These are phyloP conservation scores for Maudiozyma bulderi DNA, from an alignment of 805 yeast species.

Conservation along the genomic window DNA sequence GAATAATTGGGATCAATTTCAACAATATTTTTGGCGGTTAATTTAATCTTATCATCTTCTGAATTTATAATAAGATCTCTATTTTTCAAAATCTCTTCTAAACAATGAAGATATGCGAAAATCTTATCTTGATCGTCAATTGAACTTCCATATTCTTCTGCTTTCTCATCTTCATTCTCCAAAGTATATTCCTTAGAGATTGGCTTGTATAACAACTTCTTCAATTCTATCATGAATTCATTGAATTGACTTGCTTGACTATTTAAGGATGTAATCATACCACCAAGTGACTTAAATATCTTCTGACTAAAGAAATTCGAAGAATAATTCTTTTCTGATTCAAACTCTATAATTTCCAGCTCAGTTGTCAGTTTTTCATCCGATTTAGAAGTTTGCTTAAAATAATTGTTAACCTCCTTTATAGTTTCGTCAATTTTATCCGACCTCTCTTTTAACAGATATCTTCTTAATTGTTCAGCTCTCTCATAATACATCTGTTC, in stretches of 20 bases:
- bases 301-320: slow-evolving; percentile 13
- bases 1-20: slow-evolving; percentile 18
- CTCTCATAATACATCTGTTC: slow-evolving; percentile 47
- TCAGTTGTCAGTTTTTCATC: slow-evolving; percentile 3
- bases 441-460: slow-evolving; percentile 36
- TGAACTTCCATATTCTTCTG: slow-evolving; percentile 71
- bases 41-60: slow-evolving; percentile 19
- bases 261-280: slow-evolving; percentile 12
- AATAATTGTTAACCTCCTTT: slow-evolving; percentile 18
- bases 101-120: slow-evolving; percentile 44
- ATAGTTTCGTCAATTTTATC: slow-evolving; percentile 16
- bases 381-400: slow-evolving; percentile 1
- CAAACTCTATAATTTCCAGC: slow-evolving; percentile 10
- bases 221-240: slow-evolving; percentile 8
- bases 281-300: slow-evolving; percentile 14
- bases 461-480: slow-evolving; percentile 55
- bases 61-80: slow-evolving; percentile 26
- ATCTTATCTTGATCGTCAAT: slow-evolving; percentile 68
- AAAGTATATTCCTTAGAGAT: slow-evolving; percentile 16
- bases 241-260: slow-evolving; percentile 23
- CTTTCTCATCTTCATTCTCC: slow-evolving; percentile 38
- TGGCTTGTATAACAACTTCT: slow-evolving; percentile 16
- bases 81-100: slow-evolving; percentile 40
- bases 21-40: slow-evolving; percentile 10
- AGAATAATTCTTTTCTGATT: slow-evolving; percentile 14